These are phyloP conservation scores for Basidioascus undulatus DNA, from an alignment of 768 basidiomycete species.

Conservation along the genomic window DNA sequence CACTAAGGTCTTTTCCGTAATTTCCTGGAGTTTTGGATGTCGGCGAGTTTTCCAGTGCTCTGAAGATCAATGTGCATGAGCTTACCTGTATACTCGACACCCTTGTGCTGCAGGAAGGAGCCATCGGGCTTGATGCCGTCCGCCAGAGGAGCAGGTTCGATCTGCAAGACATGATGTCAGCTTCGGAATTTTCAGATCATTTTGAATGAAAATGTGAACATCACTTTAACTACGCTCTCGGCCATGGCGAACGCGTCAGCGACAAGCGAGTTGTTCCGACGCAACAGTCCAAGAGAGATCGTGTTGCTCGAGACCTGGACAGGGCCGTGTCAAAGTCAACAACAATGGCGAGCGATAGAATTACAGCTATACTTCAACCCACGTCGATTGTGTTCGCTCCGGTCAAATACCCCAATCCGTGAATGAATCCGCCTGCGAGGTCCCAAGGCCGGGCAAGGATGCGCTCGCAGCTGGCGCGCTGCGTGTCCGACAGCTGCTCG, in stretches of 20 bases:
- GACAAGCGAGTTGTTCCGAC: too few relatives aligned
- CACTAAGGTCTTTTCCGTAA: conserved; percentile 34
- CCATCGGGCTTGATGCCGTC: conserved; percentile 36
- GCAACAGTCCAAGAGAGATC: too few relatives aligned
- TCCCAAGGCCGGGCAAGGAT: conserved; percentile 31
- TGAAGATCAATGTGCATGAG: not conserved
- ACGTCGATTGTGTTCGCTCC: conserved; percentile 46
- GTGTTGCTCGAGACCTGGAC: too few relatives aligned
- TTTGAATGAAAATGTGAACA: too few relatives aligned
- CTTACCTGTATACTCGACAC: conserved; percentile 36
- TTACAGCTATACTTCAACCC: too few relatives aligned
- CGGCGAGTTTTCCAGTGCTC: too few relatives aligned
- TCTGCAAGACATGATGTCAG: too few relatives aligned
- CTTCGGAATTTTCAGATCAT: too few relatives aligned
- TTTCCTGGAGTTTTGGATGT: conserved; percentile 22
- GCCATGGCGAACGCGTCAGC: too few relatives aligned
- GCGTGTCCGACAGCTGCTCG: conserved; percentile 22
- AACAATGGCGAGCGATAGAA: too few relatives aligned
- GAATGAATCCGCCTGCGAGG: conserved; percentile 23
- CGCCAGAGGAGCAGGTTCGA: conserved; percentile 22
- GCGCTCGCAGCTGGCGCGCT: conserved; percentile 25
- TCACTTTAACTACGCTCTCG: too few relatives aligned
- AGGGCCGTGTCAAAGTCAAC: too few relatives aligned
- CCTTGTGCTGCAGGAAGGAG: conserved; percentile 29
- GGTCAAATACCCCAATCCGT: conserved; percentile 28